phyloP scores from a whole-genome alignment of 108 stramenopile genomes.

The Fragilaria radians region DNA sequence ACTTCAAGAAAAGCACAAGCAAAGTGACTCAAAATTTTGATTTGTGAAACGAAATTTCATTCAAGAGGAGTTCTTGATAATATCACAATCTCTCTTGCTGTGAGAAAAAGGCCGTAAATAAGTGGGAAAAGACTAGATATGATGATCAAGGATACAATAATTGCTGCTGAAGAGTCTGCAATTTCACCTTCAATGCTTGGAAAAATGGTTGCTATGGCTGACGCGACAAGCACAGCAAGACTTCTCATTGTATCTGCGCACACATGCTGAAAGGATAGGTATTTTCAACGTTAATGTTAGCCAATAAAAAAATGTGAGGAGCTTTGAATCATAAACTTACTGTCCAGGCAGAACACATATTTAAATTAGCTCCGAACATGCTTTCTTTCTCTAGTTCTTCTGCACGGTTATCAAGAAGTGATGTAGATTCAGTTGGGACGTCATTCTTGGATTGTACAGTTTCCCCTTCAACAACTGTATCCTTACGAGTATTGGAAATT shows the following conservation, averaged over 20 bases:
- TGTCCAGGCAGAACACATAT: slow-evolving; percentile 72
- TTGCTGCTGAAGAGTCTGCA: slow-evolving; percentile 49
- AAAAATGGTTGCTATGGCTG: slow-evolving; percentile 24
- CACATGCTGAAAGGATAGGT: slow-evolving; percentile 33
- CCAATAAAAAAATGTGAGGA: no score
- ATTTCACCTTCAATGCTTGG: slow-evolving; percentile 18
- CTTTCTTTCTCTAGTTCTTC: background rate
- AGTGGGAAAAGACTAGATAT: slow-evolving; percentile 38
- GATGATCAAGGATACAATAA: slow-evolving; percentile 52
- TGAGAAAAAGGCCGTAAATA: slow-evolving; percentile 33
- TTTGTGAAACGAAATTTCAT: no score
- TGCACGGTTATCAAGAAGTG: background rate
- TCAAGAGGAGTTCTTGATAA: background rate
- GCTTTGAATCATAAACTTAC: slow-evolving; percentile 22
- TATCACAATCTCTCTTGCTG: slow-evolving; percentile 14
- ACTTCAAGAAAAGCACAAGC: no score
- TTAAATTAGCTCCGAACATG: slow-evolving; percentile 29
- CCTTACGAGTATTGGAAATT: background rate
- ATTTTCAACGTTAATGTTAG: no score
- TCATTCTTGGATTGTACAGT: background rate
- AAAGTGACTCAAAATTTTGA: no score
- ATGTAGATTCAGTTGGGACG: background rate
- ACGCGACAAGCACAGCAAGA: slow-evolving; percentile 55
- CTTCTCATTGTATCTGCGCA: slow-evolving; percentile 68
- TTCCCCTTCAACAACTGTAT: background rate